A percentile compares a stretch with the other conserved stretches of the same genome.
These are phyloP conservation scores for Candida alai DNA, from an alignment of 805 yeast species.

Conservation along the genomic window DNA sequence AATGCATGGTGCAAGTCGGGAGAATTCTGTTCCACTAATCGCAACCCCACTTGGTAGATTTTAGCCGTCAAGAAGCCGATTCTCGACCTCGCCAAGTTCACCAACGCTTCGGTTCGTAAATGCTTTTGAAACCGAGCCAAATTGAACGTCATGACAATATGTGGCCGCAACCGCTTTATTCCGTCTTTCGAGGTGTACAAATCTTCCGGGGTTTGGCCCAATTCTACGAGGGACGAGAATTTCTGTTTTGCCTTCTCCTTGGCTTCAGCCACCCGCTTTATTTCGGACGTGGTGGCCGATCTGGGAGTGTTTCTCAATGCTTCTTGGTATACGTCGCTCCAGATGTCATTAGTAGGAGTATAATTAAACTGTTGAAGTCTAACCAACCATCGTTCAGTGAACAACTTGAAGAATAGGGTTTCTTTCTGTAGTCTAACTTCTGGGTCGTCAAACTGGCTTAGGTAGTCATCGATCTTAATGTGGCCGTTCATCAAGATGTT, in stretches of 20 bases:
- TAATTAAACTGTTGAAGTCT: slow-evolving; percentile 28
- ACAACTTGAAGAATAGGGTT: slow-evolving; percentile 24
- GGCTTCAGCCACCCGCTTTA: slow-evolving; percentile 51
- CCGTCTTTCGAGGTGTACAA: slow-evolving; percentile 27
- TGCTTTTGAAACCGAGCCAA: slow-evolving; percentile 64
- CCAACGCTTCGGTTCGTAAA: slow-evolving; percentile 61
- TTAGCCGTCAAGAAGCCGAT: slow-evolving; percentile 66
- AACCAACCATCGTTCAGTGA: slow-evolving; percentile 35
- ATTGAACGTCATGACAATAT: slow-evolving; percentile 55
- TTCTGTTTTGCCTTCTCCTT: slow-evolving; percentile 48
- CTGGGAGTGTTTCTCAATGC: slow-evolving; percentile 34
- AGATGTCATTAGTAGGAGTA: slow-evolving; percentile 35
- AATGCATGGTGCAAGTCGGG: slow-evolving; percentile 41
- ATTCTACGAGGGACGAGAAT: slow-evolving; percentile 30
- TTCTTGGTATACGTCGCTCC: slow-evolving; percentile 35
- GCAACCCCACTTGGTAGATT: slow-evolving; percentile 58
- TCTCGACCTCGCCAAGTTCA: slow-evolving; percentile 57
- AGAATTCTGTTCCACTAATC: slow-evolving; percentile 54
- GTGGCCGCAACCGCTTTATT: slow-evolving; percentile 43
- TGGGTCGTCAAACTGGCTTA: slow-evolving; percentile 20
- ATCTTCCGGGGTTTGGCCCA: slow-evolving; percentile 23
- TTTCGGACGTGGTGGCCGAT: slow-evolving; percentile 33
- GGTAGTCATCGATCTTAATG: slow-evolving; percentile 49
- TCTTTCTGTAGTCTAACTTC: slow-evolving; percentile 18
- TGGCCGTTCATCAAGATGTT: slow-evolving; percentile 70